Percentiles rank a stretch among this genome's conserved stretches.
Conservation (phyloP, 1,139 yeast species). For the Protomyces inouyei region DNA sequence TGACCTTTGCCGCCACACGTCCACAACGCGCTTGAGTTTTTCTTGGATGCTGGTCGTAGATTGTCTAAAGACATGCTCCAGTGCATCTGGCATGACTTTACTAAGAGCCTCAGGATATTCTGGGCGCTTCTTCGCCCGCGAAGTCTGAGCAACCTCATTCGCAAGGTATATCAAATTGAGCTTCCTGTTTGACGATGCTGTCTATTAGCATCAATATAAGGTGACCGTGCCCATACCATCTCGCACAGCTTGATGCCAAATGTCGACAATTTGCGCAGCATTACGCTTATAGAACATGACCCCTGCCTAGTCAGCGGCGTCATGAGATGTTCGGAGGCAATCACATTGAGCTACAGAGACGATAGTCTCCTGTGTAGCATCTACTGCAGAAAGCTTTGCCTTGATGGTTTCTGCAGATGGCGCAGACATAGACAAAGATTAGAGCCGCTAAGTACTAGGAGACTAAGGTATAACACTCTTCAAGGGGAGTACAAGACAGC, state of each 20-base stretch:
- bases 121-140: conserved; percentile 57
- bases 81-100: conserved; percentile 43
- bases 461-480: no score
- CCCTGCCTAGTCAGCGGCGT: conserved; percentile 28
- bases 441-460: no score
- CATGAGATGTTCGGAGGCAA: not conserved
- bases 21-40: conserved; percentile 60
- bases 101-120: conserved; percentile 61
- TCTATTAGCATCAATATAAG: not conserved
- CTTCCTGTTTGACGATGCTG: conserved; percentile 46
- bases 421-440: conserved; percentile 36
- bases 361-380: conserved; percentile 77
- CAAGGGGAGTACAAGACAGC: no score
- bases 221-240: conserved; percentile 34
- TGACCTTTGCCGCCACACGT: conserved; percentile 68
- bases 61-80: conserved; percentile 38
- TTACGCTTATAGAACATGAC: conserved; percentile 66
- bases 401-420: conserved; percentile 45
- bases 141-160: conserved; percentile 80
- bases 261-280: conserved; percentile 53
- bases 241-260: conserved; percentile 54
- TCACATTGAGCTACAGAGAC: conserved; percentile 67
- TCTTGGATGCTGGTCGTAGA: conserved; percentile 44
- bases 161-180: conserved; percentile 66
- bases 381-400: conserved; percentile 56